Evolutionary conservation across 2,329 filamentous ascomycete genomes (phyloP).

Genomic region (Fusarium coicis): DNA sequence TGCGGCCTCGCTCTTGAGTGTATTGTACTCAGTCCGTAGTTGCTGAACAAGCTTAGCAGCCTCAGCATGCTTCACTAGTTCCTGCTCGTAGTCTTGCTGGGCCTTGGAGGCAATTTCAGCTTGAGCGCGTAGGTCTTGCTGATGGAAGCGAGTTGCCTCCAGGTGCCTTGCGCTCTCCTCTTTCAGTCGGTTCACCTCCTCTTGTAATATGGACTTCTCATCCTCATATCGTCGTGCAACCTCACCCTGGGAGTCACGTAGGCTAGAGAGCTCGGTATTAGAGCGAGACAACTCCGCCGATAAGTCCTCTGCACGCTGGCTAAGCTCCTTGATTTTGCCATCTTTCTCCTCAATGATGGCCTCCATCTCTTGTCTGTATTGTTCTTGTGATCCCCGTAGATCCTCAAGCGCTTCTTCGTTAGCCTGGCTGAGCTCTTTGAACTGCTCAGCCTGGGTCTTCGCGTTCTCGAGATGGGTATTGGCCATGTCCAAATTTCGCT

Average conservation of each 20-base stretch:
- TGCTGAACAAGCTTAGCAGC: slow-evolving; percentile 87
- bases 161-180: slow-evolving; percentile 84
- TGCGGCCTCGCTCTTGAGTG: slow-evolving; percentile 81
- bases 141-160: slow-evolving; percentile 84
- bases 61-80: slow-evolving; percentile 94
- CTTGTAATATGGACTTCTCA: slow-evolving; percentile 81
- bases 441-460: slow-evolving; percentile 84
- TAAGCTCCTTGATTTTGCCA: slow-evolving; percentile 79
- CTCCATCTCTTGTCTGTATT: slow-evolving; percentile 90
- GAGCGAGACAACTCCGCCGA: slow-evolving; percentile 82
- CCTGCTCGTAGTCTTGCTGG: slow-evolving; percentile 94
- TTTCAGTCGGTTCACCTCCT: slow-evolving; percentile 82
- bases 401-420: slow-evolving; percentile 89
- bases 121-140: slow-evolving; percentile 91
- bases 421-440: slow-evolving; percentile 86
- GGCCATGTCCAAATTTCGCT: slow-evolving; percentile 84
- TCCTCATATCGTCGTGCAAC: slow-evolving; percentile 77
- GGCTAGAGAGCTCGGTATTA: slow-evolving; percentile 81
- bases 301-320: slow-evolving; percentile 85
- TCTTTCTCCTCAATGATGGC: slow-evolving; percentile 80
- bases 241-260: slow-evolving; percentile 85
- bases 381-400: slow-evolving; percentile 81
- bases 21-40: slow-evolving; percentile 82
- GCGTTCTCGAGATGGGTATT: slow-evolving; percentile 83
- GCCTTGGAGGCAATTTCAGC: slow-evolving; percentile 93